Evolutionary conservation across 345 rosid species (phyloP), one percentile per base, ranked within the genome.

Genomic region (Eucalyptus regnans): DNA sequence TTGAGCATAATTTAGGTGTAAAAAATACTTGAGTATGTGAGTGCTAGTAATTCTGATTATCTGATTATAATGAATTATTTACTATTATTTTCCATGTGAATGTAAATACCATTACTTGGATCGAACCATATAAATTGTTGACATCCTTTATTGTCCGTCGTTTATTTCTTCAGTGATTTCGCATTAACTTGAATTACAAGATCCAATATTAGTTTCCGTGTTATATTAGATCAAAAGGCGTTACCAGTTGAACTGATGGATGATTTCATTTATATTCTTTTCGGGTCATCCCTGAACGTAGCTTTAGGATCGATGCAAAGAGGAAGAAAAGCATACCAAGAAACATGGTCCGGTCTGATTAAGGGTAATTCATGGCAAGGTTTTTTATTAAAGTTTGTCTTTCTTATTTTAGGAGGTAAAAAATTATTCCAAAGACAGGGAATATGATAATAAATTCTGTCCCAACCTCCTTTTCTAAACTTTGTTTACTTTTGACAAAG

Each of bases 121-220:
- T 51, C 1, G 0, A 52, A 1, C 20, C n/a, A n/a, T n/a, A n/a
- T n/a, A n/a, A n/a, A n/a, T 17, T 7, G 0, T 7, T 52, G 4
- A 18, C 8, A 1, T 7, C 23, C 2, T 52, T 52, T 52, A 52
- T 50, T 16, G 3, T 15, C 4, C 0, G 3, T 7, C 20, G 18
- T 48, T 48, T 48, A 48, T 48, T 48, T 48, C 4, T 48, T 48
- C 13, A 3, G 12, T 51, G 4, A 51, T 17, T 51, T 15, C 0
- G 3, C 1, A 17, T 51, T 17, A 1, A 17, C 1, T 51, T 51
- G 17, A 51, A 51, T 17, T 15, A 0, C 1, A 51, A 7, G 1
- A 51, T 51, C 4, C 4, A 15, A 51, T 17, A 6, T 51, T 51
- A 51, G 8, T 51, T 17, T 15, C 1, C 1, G 8, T 0, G 4